Conservation (phyloP, 1,139 yeast species). For the Pneumocystis carinii region DNA sequence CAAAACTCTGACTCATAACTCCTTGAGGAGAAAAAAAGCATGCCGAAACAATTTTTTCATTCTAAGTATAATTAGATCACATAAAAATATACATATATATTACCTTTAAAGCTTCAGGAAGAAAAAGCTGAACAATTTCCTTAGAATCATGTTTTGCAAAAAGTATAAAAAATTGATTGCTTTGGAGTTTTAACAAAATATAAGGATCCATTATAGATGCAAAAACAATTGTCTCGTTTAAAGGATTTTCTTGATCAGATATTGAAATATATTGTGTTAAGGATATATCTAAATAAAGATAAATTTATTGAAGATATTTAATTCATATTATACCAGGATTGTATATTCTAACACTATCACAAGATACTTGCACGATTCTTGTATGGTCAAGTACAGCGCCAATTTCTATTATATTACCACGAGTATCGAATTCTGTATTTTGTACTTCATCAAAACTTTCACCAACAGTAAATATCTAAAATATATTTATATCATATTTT, state of each 20-base stretch:
- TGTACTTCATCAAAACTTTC: slow-evolving; percentile 52
- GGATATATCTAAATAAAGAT: slow-evolving; percentile 6
- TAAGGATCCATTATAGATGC: slow-evolving; percentile 31
- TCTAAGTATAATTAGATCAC: neutral
- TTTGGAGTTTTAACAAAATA: slow-evolving; percentile 16
- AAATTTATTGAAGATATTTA: slow-evolving; percentile 18
- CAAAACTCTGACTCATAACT: neutral
- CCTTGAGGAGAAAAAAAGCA: neutral
- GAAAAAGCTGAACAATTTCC: slow-evolving; percentile 10
- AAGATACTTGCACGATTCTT: slow-evolving; percentile 59
- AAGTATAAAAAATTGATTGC: slow-evolving; percentile 14
- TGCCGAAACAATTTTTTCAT: neutral
- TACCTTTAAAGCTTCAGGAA: slow-evolving; percentile 4
- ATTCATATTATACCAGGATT: slow-evolving; percentile 43
- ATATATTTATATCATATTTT: neutral
- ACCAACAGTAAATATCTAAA: slow-evolving; percentile 38
- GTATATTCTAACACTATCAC: slow-evolving; percentile 48
- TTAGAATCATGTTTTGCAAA: slow-evolving; percentile 12
- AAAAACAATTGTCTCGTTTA: slow-evolving; percentile 26
- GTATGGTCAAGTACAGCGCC: slow-evolving; percentile 46
- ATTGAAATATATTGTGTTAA: slow-evolving; percentile 3
- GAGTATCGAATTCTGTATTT: slow-evolving; percentile 48
- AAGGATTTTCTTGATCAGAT: neutral
- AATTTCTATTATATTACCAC: slow-evolving; percentile 52
- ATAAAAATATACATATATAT: neutral